Conservation (phyloP, 345 rosid genomes). For the Raphanus raphanistrum region DNA sequence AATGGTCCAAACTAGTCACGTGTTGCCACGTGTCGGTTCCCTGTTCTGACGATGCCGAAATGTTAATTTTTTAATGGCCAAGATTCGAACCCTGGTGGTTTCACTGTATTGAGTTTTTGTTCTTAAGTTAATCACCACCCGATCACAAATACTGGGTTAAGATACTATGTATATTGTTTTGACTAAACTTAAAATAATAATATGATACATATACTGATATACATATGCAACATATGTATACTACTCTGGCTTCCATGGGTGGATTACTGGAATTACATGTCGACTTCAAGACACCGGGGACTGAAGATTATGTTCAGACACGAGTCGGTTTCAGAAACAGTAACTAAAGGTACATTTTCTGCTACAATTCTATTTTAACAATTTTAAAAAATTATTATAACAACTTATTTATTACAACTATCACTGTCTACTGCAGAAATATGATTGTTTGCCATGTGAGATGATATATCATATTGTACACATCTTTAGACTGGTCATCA, state of each 20-base stretch:
- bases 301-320: slow-evolving; percentile 29
- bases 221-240: neutral
- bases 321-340: slow-evolving; percentile 31
- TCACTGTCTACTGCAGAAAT: slow-evolving; percentile 27
- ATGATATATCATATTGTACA: slow-evolving; percentile 26
- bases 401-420: slow-evolving; percentile 6
- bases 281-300: slow-evolving; percentile 21
- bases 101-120: too few relatives aligned
- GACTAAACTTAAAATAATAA: neutral
- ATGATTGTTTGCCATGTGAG: slow-evolving; percentile 43
- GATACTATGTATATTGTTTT: too few relatives aligned
- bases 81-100: too few relatives aligned
- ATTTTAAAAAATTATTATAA: neutral
- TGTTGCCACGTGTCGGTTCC: too few relatives aligned
- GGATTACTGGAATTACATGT: slow-evolving; percentile 13
- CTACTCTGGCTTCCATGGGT: neutral
- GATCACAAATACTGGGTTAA: too few relatives aligned
- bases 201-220: neutral
- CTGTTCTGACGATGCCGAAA: too few relatives aligned
- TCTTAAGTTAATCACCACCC: too few relatives aligned
- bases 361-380: neutral
- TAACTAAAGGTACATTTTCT: slow-evolving; percentile 18
- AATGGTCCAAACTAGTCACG: too few relatives aligned
- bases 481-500: slow-evolving; percentile 30
- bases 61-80: too few relatives aligned